Evolutionary conservation across 2,329 filamentous ascomycete genomes (phyloP).

Genomic region (Alternaria burnsii): DNA sequence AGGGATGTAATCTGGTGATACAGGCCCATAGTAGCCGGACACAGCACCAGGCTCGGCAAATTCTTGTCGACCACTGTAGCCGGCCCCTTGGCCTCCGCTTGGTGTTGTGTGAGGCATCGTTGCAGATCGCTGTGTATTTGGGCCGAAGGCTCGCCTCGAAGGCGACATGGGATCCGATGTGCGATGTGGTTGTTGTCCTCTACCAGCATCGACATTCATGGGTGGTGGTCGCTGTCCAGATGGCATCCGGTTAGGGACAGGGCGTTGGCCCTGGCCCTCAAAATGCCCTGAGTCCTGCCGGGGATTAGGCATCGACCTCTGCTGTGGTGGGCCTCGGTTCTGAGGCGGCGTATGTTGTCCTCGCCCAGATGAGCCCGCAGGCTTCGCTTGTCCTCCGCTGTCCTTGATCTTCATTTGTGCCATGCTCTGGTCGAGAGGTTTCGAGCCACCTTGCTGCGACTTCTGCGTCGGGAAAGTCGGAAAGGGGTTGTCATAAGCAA

Average conservation of each 20-base stretch:
- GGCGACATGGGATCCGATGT: slow-evolving; percentile 37
- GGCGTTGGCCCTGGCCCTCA: slow-evolving; percentile 39
- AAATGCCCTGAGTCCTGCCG: slow-evolving; percentile 50
- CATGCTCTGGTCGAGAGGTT: slow-evolving; percentile 47
- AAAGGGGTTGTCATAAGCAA: slow-evolving; percentile 58
- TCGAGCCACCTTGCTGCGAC: slow-evolving; percentile 18
- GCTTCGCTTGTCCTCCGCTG: slow-evolving; percentile 22
- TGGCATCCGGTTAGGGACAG: slow-evolving; percentile 36
- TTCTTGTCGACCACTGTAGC: slow-evolving; percentile 35
- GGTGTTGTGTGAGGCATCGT: slow-evolving; percentile 50
- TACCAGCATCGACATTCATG: slow-evolving; percentile 29
- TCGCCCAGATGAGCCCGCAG: slow-evolving; percentile 31
- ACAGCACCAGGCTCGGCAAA: slow-evolving; percentile 48
- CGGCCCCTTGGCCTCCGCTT: slow-evolving; percentile 19
- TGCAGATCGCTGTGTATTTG: slow-evolving; percentile 45
- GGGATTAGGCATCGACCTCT: slow-evolving; percentile 30
- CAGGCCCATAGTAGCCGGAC: slow-evolving; percentile 49
- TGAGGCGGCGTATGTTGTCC: slow-evolving; percentile 35
- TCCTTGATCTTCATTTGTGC: slow-evolving; percentile 46
- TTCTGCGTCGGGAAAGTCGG: slow-evolving; percentile 55
- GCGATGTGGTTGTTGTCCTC: slow-evolving; percentile 25
- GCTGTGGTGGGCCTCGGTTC: slow-evolving; percentile 30
- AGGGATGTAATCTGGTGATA: slow-evolving; percentile 46
- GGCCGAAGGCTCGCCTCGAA: slow-evolving; percentile 40
- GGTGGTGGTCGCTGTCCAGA: slow-evolving; percentile 35